These are phyloP conservation scores for Fusarium graminum DNA, from an alignment of 2,329 filamentous ascomycete species.

Conservation along the genomic window DNA sequence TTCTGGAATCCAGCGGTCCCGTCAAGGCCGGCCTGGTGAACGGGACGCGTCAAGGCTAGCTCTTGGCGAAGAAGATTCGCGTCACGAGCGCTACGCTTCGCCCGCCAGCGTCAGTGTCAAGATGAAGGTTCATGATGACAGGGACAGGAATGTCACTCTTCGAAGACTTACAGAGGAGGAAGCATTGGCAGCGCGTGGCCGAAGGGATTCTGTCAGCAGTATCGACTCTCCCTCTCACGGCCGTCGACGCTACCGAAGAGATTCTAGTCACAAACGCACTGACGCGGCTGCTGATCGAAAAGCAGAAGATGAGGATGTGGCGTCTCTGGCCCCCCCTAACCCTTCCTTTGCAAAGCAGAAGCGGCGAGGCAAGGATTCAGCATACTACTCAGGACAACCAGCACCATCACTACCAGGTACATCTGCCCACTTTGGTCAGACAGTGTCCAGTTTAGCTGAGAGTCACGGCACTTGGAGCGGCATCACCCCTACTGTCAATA, in stretches of 20 bases:
- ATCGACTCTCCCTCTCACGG: slow-evolving; percentile 64
- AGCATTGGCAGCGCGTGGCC: slow-evolving; percentile 59
- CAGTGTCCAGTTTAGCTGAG: slow-evolving; percentile 63
- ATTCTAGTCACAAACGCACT: slow-evolving; percentile 62
- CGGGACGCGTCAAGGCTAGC: slow-evolving; percentile 58
- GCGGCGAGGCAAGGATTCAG: slow-evolving; percentile 68
- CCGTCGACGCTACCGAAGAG: slow-evolving; percentile 66
- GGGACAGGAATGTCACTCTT: slow-evolving; percentile 71
- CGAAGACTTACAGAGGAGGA: slow-evolving; percentile 73
- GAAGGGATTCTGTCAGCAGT: slow-evolving; percentile 67
- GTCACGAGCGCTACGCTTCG: slow-evolving; percentile 57
- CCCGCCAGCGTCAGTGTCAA: slow-evolving; percentile 67
- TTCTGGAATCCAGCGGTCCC: slow-evolving; percentile 57
- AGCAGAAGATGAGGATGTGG: slow-evolving; percentile 57
- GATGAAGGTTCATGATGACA: slow-evolving; percentile 71
- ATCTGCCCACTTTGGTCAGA: slow-evolving; percentile 53
- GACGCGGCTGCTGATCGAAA: slow-evolving; percentile 62
- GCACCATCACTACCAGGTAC: slow-evolving; percentile 56
- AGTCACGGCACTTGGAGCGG: slow-evolving; percentile 68
- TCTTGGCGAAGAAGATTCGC: slow-evolving; percentile 57
- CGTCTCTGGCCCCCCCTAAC: slow-evolving; percentile 66
- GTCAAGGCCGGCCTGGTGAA: slow-evolving; percentile 60
- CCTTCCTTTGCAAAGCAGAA: slow-evolving; percentile 66
- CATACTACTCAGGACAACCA: slow-evolving; percentile 69
- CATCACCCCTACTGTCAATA: slow-evolving; percentile 56